Conservation (phyloP, 2,329 filamentous ascomycete genomes). For the Onygena corvina region DNA sequence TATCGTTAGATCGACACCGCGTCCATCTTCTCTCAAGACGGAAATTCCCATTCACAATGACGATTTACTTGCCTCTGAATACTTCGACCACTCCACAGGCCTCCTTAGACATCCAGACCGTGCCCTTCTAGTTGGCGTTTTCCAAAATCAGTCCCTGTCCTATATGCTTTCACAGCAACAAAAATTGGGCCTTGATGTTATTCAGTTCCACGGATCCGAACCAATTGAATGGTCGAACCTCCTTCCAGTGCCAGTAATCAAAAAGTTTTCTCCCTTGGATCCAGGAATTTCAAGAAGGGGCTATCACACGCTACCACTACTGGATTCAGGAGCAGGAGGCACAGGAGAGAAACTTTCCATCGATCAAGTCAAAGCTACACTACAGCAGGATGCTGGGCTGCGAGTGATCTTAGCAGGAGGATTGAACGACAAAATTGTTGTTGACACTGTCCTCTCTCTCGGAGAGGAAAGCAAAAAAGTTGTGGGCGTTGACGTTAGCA, state of each 20-base stretch:
- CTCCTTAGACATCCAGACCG: slow-evolving; percentile 43
- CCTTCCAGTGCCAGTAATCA: slow-evolving; percentile 88
- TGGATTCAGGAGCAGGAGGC: slow-evolving; percentile 76
- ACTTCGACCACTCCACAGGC: slow-evolving; percentile 50
- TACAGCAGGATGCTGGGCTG: slow-evolving; percentile 58
- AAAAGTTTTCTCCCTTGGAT: slow-evolving; percentile 66
- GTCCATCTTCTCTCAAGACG: slow-evolving; percentile 17
- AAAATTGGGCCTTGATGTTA: slow-evolving; percentile 66
- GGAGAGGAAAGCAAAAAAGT: slow-evolving; percentile 52
- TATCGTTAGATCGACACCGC: slow-evolving; percentile 49
- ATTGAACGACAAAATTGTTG: slow-evolving; percentile 66
- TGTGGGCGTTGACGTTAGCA: slow-evolving; percentile 82
- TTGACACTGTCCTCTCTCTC: slow-evolving; percentile 50
- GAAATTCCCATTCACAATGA: slow-evolving; percentile 15
- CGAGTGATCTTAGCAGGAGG: slow-evolving; percentile 76
- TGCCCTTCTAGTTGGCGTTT: slow-evolving; percentile 81
- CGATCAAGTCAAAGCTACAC: slow-evolving; percentile 51
- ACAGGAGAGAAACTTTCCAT: slow-evolving; percentile 69
- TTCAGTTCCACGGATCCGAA: slow-evolving; percentile 87
- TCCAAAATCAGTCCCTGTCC: slow-evolving; percentile 75
- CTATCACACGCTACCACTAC: slow-evolving; percentile 69
- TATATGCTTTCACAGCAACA: slow-evolving; percentile 71
- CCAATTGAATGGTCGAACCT: slow-evolving; percentile 79
- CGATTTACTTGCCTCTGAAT: slow-evolving; percentile 43
- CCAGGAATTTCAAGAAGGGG: slow-evolving; percentile 60